Conservation (phyloP, 2,329 filamentous ascomycete genomes). For the Colletotrichum melonis region DNA sequence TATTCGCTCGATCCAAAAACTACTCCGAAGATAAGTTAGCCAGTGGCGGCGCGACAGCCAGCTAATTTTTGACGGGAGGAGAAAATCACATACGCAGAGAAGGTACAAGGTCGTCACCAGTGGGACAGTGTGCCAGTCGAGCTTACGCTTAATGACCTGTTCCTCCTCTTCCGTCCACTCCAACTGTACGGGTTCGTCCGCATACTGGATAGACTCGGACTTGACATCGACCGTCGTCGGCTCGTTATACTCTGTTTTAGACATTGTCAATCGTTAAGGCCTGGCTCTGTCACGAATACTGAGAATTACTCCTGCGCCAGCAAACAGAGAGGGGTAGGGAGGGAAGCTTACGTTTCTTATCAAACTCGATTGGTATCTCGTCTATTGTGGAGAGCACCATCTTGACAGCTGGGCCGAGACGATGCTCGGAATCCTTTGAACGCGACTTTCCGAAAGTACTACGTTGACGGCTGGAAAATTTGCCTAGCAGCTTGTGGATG, state of each 20-base stretch:
- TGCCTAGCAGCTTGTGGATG: not conserved
- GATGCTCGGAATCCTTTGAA: not conserved
- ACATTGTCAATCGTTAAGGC: not conserved
- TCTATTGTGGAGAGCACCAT: constrained; percentile 10
- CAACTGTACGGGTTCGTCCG: not conserved
- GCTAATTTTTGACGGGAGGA: not conserved
- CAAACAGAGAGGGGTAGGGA: too few species aligned
- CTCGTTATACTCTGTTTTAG: not conserved
- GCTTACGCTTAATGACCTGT: constrained; percentile 58
- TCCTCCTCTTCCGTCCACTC: constrained; percentile 64
- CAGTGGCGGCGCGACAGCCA: not conserved
- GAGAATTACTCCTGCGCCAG: not conserved
- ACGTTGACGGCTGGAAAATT: not conserved
- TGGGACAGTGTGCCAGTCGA: constrained; percentile 64
- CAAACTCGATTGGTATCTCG: not conserved
- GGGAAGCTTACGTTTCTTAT: not conserved
- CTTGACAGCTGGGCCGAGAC: not conserved
- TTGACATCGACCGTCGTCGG: not conserved
- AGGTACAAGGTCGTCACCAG: constrained; percentile 65
- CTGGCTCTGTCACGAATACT: not conserved
- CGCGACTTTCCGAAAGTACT: not conserved
- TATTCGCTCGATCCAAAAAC: constrained; percentile 51
- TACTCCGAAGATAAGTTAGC: constrained; percentile 11
- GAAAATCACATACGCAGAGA: constrained; percentile 59
- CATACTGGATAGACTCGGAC: not conserved